Base-by-base conservation (phyloP, 2,329 filamentous ascomycete species). In the Aureobasidium sp. region DNA sequence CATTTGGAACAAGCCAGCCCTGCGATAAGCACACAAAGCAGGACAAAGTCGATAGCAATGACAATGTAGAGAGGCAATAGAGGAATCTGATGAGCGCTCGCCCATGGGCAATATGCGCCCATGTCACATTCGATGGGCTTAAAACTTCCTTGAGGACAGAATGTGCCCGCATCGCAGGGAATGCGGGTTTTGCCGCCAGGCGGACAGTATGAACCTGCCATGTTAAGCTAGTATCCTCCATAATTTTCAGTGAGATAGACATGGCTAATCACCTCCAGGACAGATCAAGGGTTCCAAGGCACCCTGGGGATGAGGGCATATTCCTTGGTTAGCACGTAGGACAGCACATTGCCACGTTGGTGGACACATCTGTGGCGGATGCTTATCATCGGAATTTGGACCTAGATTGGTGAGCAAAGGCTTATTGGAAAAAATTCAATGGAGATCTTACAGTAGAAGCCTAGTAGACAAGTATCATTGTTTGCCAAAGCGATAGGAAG, bases 231-330 rank as follows among this genome's bases (percentile, higher is more conserved):
- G 20, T 44, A 26, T 13, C 5, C 12, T 26, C 9, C 26, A 10
- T 15, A 13, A 15, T 37, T 37, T 3, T 37, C 12, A 5, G 10
- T 26, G 41, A 24, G 10, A 5, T 12, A 44, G 20, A 44, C 41
- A 8, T 26, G 20, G 20, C 20, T 44, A 44, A 5, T 6, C 26
- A 29, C 56, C 56, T 41, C 75, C 66, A 44, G 74, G 73, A 66
- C 82, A 84, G 8, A 83, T 69, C 3, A 80, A 72, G 1, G 82
- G 82, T 65, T 84, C 82, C 57, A 80, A 79, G 2, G 64, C 37
- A 12, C 71, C 71, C 63, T 73, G 71, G 67, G 74, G 17, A 75
- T 69, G 59, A 20, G 50, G 50, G 59, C 71, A 73, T 2, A 66
- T 68, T 41, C 43, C 37, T 34, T 64, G 65, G 50, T 51, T 63